phyloP scores from a whole-genome alignment of 148 eudicot species.

The Camellia japonica region DNA sequence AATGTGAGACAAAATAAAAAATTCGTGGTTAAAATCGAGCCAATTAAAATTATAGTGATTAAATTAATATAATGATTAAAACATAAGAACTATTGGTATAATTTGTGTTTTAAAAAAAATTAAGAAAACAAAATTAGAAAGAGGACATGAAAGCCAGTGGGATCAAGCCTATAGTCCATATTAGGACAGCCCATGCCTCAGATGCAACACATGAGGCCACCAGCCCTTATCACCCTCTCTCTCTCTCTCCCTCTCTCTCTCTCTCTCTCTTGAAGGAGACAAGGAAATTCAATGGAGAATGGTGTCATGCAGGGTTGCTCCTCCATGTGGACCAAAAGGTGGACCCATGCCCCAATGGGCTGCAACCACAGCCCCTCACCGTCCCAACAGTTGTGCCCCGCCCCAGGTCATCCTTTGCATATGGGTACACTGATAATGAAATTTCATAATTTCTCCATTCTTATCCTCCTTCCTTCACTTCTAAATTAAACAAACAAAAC shows the following conservation, averaged over 20 bases:
- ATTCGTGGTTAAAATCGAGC: too few relatives aligned
- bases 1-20: too few relatives aligned
- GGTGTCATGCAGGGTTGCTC: constrained; percentile 15
- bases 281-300: constrained; percentile 8
- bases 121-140: too few relatives aligned
- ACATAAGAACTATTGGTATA: too few relatives aligned
- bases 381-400: background rate
- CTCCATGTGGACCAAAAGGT: background rate
- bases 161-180: background rate
- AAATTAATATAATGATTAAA: too few relatives aligned
- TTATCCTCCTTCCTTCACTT: constrained; percentile 6
- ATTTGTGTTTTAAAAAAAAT: background rate
- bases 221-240: background rate
- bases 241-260: constrained; percentile 4
- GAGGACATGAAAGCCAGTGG: constrained; percentile 3
- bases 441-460: background rate
- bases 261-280: constrained; percentile 12
- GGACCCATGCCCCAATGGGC: background rate
- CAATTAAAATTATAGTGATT: too few relatives aligned
- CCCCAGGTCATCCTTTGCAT: background rate
- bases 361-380: background rate
- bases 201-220: constrained; percentile 1
- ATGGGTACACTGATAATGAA: background rate
- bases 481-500: background rate
- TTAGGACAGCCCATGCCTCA: constrained; percentile 19